Evolutionary conservation across 768 basidiomycete species (phyloP).

Genomic region (Mycena galopus): DNA sequence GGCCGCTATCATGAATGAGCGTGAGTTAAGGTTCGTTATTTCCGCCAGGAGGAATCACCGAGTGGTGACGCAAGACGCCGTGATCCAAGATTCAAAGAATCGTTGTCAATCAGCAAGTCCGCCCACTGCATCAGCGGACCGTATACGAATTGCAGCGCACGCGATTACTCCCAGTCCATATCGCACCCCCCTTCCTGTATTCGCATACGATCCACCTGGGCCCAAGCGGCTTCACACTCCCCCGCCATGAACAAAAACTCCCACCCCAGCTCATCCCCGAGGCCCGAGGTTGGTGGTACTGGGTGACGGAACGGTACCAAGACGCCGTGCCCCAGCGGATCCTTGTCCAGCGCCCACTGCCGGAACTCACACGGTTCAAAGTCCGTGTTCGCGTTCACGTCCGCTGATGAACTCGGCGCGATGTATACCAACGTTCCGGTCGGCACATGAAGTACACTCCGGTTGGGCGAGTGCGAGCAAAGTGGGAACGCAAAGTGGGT

Average conservation of each 20-base stretch:
- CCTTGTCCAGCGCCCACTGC: slow-evolving; percentile 39
- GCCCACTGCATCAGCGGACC: too few species aligned
- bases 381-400: background rate
- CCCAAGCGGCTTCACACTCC: slow-evolving; percentile 32
- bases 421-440: slow-evolving; percentile 18
- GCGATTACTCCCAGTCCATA: slow-evolving; percentile 7
- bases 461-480: background rate
- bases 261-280: slow-evolving; percentile 32
- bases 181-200: background rate
- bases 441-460: background rate
- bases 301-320: slow-evolving; percentile 28
- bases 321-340: slow-evolving; percentile 41
- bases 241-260: slow-evolving; percentile 41
- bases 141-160: too few species aligned
- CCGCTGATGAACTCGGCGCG: background rate
- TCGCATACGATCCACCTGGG: slow-evolving; percentile 7
- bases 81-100: too few species aligned
- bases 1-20: too few species aligned
- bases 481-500: slow-evolving; percentile 51
- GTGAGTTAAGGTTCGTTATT: too few species aligned
- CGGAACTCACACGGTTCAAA: slow-evolving; percentile 31
- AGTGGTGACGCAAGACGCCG: too few species aligned
- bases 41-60: too few species aligned
- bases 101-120: too few species aligned
- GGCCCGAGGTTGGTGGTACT: background rate